Base-by-base conservation (phyloP, 2,329 filamentous ascomycete species). In the Aureobasidium musti region DNA sequence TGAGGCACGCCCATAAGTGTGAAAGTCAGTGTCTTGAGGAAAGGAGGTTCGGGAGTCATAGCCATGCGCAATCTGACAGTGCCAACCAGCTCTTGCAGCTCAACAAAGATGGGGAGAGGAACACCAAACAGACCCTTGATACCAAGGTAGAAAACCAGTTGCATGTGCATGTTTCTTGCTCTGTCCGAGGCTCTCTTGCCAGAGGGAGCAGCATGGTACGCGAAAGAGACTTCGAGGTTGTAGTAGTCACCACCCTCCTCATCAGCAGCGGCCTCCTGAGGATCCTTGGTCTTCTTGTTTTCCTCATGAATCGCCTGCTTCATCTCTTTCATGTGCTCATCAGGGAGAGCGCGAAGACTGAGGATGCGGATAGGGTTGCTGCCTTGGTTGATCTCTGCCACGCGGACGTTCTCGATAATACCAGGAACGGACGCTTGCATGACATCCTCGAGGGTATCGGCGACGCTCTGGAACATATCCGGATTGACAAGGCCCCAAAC, bases 131-230 rank as follows among this genome's bases (percentile, higher is more conserved):
- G 82, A 0, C 93, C 93, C 74, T 91, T 92, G 74, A 96, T 82
- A 67, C 95, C 95, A 1, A 98, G 84, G 70, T 97, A 98, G 77
- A 99, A 98, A 10, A 97, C 87, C 17, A 98, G 79, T 73, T 96
- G 90, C 92, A 97, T 97, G 73, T 96, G 93, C 91, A 97, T 97
- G 76, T 97, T 98, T 71, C 90, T 87, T 6, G 92, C 92, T 77
- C 93, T 95, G 53, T 91, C 89, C 2, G 91, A 89, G 17, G 92
- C 84, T 56, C 88, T 86, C 67, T 82, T 82, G 5, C 86, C 84
- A 2, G 86, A 89, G 14, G 92, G 92, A 75, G 89, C 87, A 11
- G 94, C 91, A 74, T 97, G 92, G 76, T 97, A 97, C 1, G 93
- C 93, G 73, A 97, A 89, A 0, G 92, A 91, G 30, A 91, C 89